These are phyloP conservation scores for Hapsidospora chrysogenum DNA, from an alignment of 495 filamentous ascomycete genomes.

Conservation along the genomic window DNA sequence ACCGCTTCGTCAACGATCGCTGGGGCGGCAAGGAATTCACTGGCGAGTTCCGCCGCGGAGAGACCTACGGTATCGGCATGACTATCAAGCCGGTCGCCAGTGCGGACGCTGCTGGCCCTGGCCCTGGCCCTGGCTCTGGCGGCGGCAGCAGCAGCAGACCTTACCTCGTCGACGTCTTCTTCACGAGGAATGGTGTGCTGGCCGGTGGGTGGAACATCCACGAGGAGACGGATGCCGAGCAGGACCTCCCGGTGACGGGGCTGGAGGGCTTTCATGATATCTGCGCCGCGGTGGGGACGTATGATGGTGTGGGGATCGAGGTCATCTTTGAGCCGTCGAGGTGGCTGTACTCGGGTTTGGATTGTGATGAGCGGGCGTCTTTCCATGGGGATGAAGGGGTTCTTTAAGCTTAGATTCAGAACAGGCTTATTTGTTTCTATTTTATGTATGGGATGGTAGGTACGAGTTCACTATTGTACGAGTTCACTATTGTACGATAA, in stretches of 20 bases:
- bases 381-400: no score
- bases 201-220: conserved; percentile 65
- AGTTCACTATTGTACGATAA: no score
- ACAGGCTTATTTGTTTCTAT: no score
- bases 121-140: no score
- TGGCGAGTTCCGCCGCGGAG: conserved; percentile 24
- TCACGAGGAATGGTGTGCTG: conserved; percentile 53
- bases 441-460: no score
- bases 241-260: conserved; percentile 48
- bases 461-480: no score
- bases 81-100: conserved; percentile 27
- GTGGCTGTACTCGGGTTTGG: conserved; percentile 16
- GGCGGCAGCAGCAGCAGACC: conserved; percentile 14
- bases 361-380: no score
- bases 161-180: conserved; percentile 54
- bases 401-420: no score
- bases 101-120: neutral
- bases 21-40: conserved; percentile 68
- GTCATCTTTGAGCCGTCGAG: conserved; percentile 39
- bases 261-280: conserved; percentile 70
- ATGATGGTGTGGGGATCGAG: conserved; percentile 56
- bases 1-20: conserved; percentile 70
- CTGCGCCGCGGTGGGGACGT: conserved; percentile 64
- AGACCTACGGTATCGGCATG: conserved; percentile 48
- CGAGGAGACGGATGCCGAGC: conserved; percentile 58